phyloP scores from a whole-genome alignment of 1,284 basidiomycete genomes.

The Melampsora abietis-canadensis region DNA sequence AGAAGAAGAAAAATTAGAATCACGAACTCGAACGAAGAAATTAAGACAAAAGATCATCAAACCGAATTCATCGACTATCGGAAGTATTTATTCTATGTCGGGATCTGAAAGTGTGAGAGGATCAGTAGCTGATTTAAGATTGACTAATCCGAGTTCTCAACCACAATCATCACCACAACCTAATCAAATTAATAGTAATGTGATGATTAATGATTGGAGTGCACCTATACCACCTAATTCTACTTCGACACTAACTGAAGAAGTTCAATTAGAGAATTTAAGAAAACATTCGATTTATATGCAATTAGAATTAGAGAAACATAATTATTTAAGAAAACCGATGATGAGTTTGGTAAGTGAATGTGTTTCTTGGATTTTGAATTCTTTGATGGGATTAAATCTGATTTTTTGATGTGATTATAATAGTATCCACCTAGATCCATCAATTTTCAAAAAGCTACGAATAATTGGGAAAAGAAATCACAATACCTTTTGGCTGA shows the following conservation, averaged over 20 bases:
- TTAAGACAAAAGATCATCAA: conserved; percentile 62
- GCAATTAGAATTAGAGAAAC: conserved; percentile 73
- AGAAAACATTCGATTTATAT: conserved; percentile 72
- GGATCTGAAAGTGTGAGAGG: too few species aligned
- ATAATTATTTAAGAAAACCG: conserved; percentile 76
- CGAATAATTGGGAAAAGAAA: conserved; percentile 87
- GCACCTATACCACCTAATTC: conserved; percentile 76
- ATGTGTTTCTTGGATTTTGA: background rate
- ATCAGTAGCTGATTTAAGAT: too few species aligned
- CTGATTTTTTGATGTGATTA: too few species aligned
- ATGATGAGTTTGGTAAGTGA: conserved; percentile 76
- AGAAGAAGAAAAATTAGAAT: conserved; percentile 57
- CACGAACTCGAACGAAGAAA: background rate
- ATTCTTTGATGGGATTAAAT: too few species aligned
- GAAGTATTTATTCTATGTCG: too few species aligned
- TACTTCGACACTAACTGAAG: conserved; percentile 81
- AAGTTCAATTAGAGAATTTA: conserved; percentile 80
- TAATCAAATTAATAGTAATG: conserved; percentile 62
- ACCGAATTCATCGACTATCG: too few species aligned
- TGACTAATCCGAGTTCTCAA: conserved; percentile 48
- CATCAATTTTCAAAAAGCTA: conserved; percentile 70
- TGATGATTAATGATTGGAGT: conserved; percentile 83
- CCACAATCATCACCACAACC: conserved; percentile 11
- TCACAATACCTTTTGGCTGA: conserved; percentile 82
- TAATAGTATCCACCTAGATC: conserved; percentile 77